Evolutionary conservation across 2,329 filamentous ascomycete genomes (phyloP), one percentile per base, ranked within the genome.

Genomic region (Trichophyton simii): DNA sequence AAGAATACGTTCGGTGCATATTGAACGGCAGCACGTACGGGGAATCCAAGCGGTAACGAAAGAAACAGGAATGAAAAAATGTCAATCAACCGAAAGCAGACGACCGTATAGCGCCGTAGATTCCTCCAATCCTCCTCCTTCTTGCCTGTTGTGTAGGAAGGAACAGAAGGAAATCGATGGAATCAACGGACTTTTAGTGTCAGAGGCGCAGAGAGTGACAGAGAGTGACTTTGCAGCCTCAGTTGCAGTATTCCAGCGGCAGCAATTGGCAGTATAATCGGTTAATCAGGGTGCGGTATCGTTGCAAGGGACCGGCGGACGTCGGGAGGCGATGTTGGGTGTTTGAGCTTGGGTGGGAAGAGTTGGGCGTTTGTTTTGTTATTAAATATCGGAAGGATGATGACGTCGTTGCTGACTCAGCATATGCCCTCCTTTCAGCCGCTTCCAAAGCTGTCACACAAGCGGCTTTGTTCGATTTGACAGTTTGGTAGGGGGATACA

Each of bases 1-100:
- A 95, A 71, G 91, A 96, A 77, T 97, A 99, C 67, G 94, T 96
- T 76, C 92, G 91, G 84, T 99, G 94, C 92, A 99, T 99, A 65
- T 65, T 72, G 70, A 59, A 63, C 59, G 22, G 25, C 38, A 28
- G n/a, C 42, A 20, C 28, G 15, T 36, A 34, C 8, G 28, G 6
- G 1, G 15, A 36, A 28, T n/a, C 28, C 20, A 22, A 36, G 7
- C 15, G 18, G 52, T 6, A 36, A 5, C n/a, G 6, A 34, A 55
- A 13, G 52, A n/a, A 18, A 34, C 8, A 55, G 7, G 28, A 15
- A 3, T 13, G 9, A 13, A 31, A 13, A 31, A 31, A 8, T 31
- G n/a, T 11, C 13, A n/a, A 36, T 8, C 8, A 6, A 3, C 8
- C n/a, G 8, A 38, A 38, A 38, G 34, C 9, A 13, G 52, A 28